Evolutionary conservation across 2,329 filamentous ascomycete species (phyloP), one percentile per base, ranked within the genome.

Genomic region (Colletotrichum siamense): DNA sequence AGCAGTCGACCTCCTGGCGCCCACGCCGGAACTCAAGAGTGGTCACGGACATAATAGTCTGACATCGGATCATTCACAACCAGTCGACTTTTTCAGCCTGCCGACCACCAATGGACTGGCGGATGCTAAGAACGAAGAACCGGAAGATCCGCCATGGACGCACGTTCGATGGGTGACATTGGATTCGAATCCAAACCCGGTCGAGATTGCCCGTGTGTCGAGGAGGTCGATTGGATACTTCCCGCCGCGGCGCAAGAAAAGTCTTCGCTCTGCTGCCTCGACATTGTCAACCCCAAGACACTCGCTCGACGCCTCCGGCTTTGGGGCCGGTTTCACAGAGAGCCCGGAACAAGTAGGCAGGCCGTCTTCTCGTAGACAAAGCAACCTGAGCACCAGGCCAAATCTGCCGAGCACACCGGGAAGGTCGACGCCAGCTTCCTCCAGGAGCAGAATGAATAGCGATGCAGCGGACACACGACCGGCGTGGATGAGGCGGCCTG

Each of bases 81-180:
- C 86, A 32, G 85, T 67, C n/a, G 78, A 79, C 66, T 78, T 76
- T 39, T 77, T 77, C 57, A 78, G 77, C 28, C 32, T 78, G 34
- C 68, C 77, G 16, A 63, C 55, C 5, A 70, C 32, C 9, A 72
- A 62, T 5, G 63, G 64, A 8, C 72, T 66, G n/a, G 22, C 52
- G 24, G 65, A 71, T 22, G 22, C 66, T 34, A 72, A 59, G 34
- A 65, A 22, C n/a, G 82, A 84, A 66, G 84, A 86, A 39, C 91
- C 93, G n/a, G 86, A 89, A 34, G 94, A 95, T 66, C 89, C 86
- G 63, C 91, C 92, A 6, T 98, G 95, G 95, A 94, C 91, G 75
- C 96, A 98, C 84, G 95, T 98, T 75, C 93, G 95, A 62, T 98
- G 96, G 95, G 95, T 98, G 2, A 88, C 94, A 34, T 90, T 98